Evolutionary conservation across 208 protist species (phyloP).

Genomic region (Leishmania guyanensis): DNA sequence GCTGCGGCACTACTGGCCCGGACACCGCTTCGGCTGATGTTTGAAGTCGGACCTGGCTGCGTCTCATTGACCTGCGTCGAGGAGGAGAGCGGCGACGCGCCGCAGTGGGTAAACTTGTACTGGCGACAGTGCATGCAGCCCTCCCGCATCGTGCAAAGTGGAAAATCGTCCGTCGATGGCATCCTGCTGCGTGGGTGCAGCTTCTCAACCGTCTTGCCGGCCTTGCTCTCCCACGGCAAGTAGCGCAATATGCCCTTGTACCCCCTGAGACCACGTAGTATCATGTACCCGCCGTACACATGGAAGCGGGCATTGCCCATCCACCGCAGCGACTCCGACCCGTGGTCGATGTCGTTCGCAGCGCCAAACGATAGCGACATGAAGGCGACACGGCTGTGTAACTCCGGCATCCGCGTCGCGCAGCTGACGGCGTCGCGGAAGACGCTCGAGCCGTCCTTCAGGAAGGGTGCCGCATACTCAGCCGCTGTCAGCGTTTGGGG

Average conservation of each 20-base stretch:
- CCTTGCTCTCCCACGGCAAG: slow-evolving; percentile 62
- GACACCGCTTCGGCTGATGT: not conserved
- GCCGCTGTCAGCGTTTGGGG: slow-evolving; percentile 3
- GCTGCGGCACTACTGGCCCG: slow-evolving; percentile 10
- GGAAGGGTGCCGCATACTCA: slow-evolving; percentile 40
- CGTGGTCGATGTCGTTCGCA: slow-evolving; percentile 84
- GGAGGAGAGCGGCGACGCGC: slow-evolving; percentile 5
- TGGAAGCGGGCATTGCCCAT: slow-evolving; percentile 86
- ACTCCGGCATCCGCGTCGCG: slow-evolving; percentile 42
- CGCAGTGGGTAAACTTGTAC: slow-evolving; percentile 31
- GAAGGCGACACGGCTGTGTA: slow-evolving; percentile 72
- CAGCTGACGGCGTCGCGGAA: slow-evolving; percentile 46
- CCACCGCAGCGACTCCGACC: slow-evolving; percentile 83
- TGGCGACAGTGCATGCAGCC: slow-evolving; percentile 68
- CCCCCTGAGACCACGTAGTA: slow-evolving; percentile 54
- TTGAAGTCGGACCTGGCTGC: slow-evolving; percentile 9
- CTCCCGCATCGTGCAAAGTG: slow-evolving; percentile 62
- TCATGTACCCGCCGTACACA: slow-evolving; percentile 64
- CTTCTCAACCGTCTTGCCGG: slow-evolving; percentile 65
- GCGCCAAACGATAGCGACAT: slow-evolving; percentile 88
- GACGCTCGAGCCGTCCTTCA: slow-evolving; percentile 47
- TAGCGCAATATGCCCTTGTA: slow-evolving; percentile 74
- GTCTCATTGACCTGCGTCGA: slow-evolving; percentile 17
- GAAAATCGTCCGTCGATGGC: slow-evolving; percentile 42
- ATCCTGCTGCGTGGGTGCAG: slow-evolving; percentile 41